Conservation (phyloP, 441 rosid species). For the Gossypium trilobum region DNA sequence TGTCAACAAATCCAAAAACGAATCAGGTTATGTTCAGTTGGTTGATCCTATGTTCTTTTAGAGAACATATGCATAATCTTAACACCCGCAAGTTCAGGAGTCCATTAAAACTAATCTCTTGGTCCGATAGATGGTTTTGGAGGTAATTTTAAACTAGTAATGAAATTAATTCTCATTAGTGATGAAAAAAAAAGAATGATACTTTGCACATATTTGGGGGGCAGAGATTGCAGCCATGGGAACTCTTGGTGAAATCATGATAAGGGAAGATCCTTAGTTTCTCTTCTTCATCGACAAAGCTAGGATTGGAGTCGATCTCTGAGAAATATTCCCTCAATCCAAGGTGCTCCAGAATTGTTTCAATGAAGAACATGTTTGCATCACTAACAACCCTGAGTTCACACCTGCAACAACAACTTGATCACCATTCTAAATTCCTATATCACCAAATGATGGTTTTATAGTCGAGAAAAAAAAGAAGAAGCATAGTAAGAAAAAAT, state of each 20-base stretch:
- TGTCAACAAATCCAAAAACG: neutral
- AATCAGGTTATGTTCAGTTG: neutral
- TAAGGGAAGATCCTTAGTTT: slow-evolving; percentile 46
- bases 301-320: slow-evolving; percentile 59
- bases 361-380: slow-evolving; percentile 71
- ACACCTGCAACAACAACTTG: neutral
- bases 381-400: slow-evolving; percentile 74
- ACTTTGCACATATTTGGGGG: slow-evolving; percentile 33
- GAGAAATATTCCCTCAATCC: slow-evolving; percentile 50
- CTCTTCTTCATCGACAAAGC: slow-evolving; percentile 45
- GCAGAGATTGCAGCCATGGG: slow-evolving; percentile 59
- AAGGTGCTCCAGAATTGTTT: slow-evolving; percentile 53
- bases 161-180: neutral
- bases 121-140: neutral
- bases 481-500: neutral
- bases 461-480: neutral
- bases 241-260: slow-evolving; percentile 40
- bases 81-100: neutral
- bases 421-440: neutral
- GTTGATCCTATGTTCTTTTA: neutral
- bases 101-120: neutral
- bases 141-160: neutral
- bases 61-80: neutral
- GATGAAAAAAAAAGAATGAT: neutral
- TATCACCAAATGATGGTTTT: neutral